Conservation (phyloP, 1,284 basidiomycete genomes). For the Bjerkandera adusta region DNA sequence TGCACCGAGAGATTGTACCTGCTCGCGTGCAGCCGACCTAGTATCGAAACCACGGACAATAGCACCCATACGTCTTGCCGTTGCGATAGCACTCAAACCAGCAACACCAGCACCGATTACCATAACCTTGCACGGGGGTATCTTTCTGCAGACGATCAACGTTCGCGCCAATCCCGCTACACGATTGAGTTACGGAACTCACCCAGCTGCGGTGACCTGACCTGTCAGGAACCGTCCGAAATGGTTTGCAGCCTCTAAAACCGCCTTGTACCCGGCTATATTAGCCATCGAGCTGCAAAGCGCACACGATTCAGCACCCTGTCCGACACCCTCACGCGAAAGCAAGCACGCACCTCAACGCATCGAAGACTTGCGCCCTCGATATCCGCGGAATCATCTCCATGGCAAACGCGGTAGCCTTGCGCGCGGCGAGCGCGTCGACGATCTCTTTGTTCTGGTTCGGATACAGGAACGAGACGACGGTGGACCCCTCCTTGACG, state of each 20-base stretch:
- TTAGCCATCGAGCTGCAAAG: slow-evolving; percentile 80
- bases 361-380: slow-evolving; percentile 84
- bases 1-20: slow-evolving; percentile 83
- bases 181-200: slow-evolving; percentile 31
- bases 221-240: slow-evolving; percentile 86
- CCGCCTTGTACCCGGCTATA: slow-evolving; percentile 85
- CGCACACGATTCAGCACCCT: neutral
- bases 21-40: slow-evolving; percentile 78
- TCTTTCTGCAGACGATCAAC: slow-evolving; percentile 28
- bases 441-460: slow-evolving; percentile 75
- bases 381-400: slow-evolving; percentile 88
- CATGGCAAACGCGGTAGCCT: slow-evolving; percentile 75
- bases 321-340: neutral
- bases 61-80: slow-evolving; percentile 75
- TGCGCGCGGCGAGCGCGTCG: slow-evolving; percentile 59
- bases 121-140: slow-evolving; percentile 82
- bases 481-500: slow-evolving; percentile 69
- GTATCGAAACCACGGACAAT: slow-evolving; percentile 87
- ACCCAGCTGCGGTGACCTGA: slow-evolving; percentile 87
- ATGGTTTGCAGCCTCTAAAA: slow-evolving; percentile 82
- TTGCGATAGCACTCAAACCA: slow-evolving; percentile 81
- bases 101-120: slow-evolving; percentile 87
- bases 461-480: slow-evolving; percentile 85
- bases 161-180: too few species aligned
- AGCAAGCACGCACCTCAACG: slow-evolving; percentile 56